Percentiles rank a stretch among this genome's conserved stretches.
Evolutionary conservation across 805 yeast genomes (phyloP).

Genomic region (Torulaspora delbrueckii): DNA sequence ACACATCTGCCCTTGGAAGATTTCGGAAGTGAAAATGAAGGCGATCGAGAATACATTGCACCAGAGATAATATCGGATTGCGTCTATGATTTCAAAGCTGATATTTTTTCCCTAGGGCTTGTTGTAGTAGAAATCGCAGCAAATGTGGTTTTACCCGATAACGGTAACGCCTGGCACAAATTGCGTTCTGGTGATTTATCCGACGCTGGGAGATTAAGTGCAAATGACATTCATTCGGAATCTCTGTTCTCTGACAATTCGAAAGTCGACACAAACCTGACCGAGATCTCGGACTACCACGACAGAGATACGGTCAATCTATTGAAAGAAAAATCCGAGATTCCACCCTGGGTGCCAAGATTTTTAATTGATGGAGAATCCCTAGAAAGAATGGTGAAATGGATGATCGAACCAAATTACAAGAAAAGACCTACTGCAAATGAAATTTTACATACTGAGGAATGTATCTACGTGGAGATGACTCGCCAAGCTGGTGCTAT

Average conservation of each 20-base stretch:
- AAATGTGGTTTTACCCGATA: conserved; percentile 88
- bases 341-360: conserved; percentile 85
- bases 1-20: conserved; percentile 67
- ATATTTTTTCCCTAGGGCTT: conserved; percentile 88
- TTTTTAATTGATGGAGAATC: conserved; percentile 72
- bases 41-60: conserved; percentile 95
- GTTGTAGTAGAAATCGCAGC: conserved; percentile 95
- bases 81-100: conserved; percentile 86
- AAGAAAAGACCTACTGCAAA: conserved; percentile 73
- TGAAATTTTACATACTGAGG: conserved; percentile 62
- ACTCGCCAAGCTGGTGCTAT: conserved; percentile 89
- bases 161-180: conserved; percentile 95
- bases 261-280: conserved; percentile 28
- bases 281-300: conserved; percentile 26
- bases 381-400: conserved; percentile 72
- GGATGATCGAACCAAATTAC: conserved; percentile 88
- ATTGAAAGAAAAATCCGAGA: conserved; percentile 20
- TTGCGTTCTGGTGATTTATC: conserved; percentile 90
- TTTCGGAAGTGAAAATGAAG: conserved; percentile 77
- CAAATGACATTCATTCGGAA: conserved; percentile 52
- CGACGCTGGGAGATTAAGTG: conserved; percentile 85
- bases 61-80: conserved; percentile 87
- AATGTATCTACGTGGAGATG: conserved; percentile 70
- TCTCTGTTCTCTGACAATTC: conserved; percentile 30
- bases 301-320: conserved; percentile 10